These are phyloP conservation scores for Talaromyces amestolkiae DNA, from an alignment of 2,329 filamentous ascomycete genomes.

Conservation along the genomic window DNA sequence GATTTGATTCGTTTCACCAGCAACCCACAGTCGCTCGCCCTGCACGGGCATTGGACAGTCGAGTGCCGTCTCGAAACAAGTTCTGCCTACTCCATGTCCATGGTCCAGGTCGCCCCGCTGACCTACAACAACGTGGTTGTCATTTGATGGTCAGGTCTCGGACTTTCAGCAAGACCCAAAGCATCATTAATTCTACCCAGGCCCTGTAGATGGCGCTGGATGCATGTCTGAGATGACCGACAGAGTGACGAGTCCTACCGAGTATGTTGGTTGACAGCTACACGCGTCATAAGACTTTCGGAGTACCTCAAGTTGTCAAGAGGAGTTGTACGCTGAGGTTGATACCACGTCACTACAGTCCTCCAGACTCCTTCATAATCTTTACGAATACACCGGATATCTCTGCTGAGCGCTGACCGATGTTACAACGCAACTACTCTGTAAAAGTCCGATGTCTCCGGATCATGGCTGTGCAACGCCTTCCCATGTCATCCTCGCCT, in stretches of 20 bases:
- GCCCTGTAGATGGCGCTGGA: not conserved
- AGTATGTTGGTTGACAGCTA: not conserved
- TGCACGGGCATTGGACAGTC: not conserved
- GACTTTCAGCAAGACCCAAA: too few relatives aligned
- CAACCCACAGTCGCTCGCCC: not conserved
- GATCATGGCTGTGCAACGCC: conserved; percentile 5
- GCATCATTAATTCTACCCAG: not conserved
- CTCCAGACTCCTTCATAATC: not conserved
- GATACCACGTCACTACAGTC: not conserved
- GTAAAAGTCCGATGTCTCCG: not conserved
- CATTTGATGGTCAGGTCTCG: conserved; percentile 9
- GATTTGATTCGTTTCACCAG: not conserved
- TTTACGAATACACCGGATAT: not conserved
- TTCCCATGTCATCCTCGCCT: not conserved
- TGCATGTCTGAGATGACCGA: conserved; percentile 8
- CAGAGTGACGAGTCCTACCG: not conserved
- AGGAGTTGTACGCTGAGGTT: not conserved
- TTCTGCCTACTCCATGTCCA: not conserved
- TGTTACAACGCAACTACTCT: not conserved
- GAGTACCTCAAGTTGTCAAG: too few relatives aligned
- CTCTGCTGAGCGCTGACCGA: not conserved
- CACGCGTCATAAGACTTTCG: not conserved
- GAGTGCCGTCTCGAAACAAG: not conserved
- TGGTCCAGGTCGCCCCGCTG: not conserved
- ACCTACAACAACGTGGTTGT: not conserved